Base-by-base conservation (phyloP, 1,284 basidiomycete species). In the Boletus sp. region DNA sequence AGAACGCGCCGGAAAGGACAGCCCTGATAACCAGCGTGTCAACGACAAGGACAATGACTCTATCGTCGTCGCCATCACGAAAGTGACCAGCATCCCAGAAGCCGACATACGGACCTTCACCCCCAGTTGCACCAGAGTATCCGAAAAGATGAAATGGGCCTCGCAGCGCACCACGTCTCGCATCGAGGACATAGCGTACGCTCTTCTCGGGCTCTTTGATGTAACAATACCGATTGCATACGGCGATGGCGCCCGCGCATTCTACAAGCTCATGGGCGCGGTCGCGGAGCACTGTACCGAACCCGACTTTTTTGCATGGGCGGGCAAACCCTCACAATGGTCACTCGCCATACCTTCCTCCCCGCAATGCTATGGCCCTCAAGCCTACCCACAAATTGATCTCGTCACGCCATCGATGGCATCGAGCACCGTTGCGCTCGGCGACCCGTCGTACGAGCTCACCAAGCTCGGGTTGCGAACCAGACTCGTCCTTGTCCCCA, bases 11-110 rank as follows among this genome's bases (percentile, higher is more conserved):
- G 24, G 42, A 50, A 65, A 9, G 43, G 65, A 60, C 1, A 33
- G 2, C 12, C 56, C 60, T 9, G 61, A 68, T 0, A 56, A 68
- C 20, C 59, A 59, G 35, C 63, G 61, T 24, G 27, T 67, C 57
- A 70, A 70, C 35, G 66, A 67, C 58, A 67, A 65, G 51, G 68
- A 63, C 43, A 70, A 68, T 31, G 58, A 68, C 7, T 49, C 57
- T 2, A 50, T 68, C 41, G 5, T 67, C 24, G 47, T 49, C 35
- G 33, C 59, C 44, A 45, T 67, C 45, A n/a, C 51, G 52, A 70
- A 52, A 47, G 59, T 44, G 27, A 67, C 65, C 0, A 55, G 58
- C 12, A 69, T 69, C 12, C 65, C 58, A 13, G 66, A 71, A 46
- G 13, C 49, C 12, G 68, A 71, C 55, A 48, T 68, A 47, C 64